phyloP scores from a whole-genome alignment of 2,329 filamentous ascomycete genomes.

The Ophiostoma angusticollis region DNA sequence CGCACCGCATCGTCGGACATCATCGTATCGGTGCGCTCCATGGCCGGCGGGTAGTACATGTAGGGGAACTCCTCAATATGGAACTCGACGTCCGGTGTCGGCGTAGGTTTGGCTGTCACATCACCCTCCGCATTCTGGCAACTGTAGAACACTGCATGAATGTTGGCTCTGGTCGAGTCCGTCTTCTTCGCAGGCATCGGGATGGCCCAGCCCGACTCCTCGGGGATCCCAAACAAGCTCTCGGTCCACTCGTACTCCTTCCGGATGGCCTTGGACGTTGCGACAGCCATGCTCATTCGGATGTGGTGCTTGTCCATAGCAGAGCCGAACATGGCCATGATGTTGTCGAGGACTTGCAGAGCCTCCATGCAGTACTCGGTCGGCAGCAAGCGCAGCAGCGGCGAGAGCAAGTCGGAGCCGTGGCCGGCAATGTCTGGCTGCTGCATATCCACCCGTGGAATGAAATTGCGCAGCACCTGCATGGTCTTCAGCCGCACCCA shows the following conservation, averaged over 20 bases:
- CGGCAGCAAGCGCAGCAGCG: conserved; percentile 74
- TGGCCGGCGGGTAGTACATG: conserved; percentile 56
- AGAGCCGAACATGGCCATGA: conserved; percentile 85
- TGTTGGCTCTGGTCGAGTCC: conserved; percentile 73
- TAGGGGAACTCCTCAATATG: conserved; percentile 78
- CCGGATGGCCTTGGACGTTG: conserved; percentile 69
- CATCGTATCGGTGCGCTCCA: conserved; percentile 77
- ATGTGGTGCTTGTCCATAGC: conserved; percentile 90
- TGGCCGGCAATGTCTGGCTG: conserved; percentile 81
- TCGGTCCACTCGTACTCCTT: conserved; percentile 94
- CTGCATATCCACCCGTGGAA: conserved; percentile 86
- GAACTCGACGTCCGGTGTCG: conserved; percentile 83
- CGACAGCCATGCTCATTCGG: conserved; percentile 94
- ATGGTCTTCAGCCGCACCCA: conserved; percentile 93
- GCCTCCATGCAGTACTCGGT: conserved; percentile 92
- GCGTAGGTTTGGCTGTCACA: conserved; percentile 36
- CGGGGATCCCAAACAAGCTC: conserved; percentile 91
- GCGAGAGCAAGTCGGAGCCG: conserved; percentile 89
- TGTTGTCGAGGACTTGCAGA: conserved; percentile 80
- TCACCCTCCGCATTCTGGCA: conserved; percentile 47
- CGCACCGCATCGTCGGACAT: conserved; percentile 65
- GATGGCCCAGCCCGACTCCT: conserved; percentile 91
- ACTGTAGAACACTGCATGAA: conserved; percentile 92
- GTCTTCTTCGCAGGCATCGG: conserved; percentile 86
- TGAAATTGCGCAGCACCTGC: conserved; percentile 71